Evolutionary conservation across 2,329 filamentous ascomycete species (phyloP), one percentile per base, ranked within the genome.

Genomic region (Incumbomyces delicatus): DNA sequence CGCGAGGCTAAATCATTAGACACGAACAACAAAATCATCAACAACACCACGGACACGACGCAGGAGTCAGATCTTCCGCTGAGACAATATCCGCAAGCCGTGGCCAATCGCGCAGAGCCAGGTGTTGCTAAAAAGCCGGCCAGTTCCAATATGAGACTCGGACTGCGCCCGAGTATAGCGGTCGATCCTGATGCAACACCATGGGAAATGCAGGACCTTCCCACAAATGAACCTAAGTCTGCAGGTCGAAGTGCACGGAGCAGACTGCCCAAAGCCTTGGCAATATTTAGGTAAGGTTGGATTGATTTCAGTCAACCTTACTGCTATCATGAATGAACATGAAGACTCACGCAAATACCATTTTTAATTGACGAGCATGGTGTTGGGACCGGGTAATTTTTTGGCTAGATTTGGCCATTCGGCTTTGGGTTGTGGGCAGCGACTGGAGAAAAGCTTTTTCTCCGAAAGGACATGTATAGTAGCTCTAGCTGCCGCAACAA

Each of bases 71-170:
- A 49, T 22, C 33, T 50, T 35, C 45, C 50, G 3, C 13, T 46
- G 6, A 36, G 35, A 32, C 38, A 22, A 14, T 41, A 14, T 44
- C 41, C 33, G 30, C 35, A 33, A 34, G 18, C 13, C 16, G 11
- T 22, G 2, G 17, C 40, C 29, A 31, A 44, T 38, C 45, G 38
- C 32, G 39, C 44, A 11, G 47, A 50, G 17, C 44, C 46, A 39
- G 50, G 48, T 29, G 34, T 51, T 14, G 49, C 50, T 27, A 49
- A 47, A 30, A 48, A 49, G 14, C 49, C 52, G 2, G 50, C 52
- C 36, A 52, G 45, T 43, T 56, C 53, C 30, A 50, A 50, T 16
- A 41, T 40, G 13, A 34, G 53, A 12, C 49, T 57, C 5, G 54
- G 51, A 13, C 34, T 52, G 29, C 45, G 44, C n/a, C 44, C 51